phyloP scores from a whole-genome alignment of 805 yeast genomes.

The Lachancea thermotolerans region DNA sequence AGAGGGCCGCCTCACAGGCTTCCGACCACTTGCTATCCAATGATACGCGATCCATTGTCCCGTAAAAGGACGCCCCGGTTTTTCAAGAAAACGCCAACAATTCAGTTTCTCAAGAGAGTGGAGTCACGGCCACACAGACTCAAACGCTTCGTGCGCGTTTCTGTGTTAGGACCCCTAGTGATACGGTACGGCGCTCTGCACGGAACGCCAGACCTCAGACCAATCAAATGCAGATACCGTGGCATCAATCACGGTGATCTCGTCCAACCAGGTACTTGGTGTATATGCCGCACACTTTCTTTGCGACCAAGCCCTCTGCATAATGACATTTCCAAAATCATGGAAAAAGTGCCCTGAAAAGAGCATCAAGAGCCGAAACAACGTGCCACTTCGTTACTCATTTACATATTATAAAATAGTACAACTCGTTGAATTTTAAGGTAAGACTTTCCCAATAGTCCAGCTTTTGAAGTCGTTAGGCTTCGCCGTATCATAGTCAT shows the following conservation, averaged over 20 bases:
- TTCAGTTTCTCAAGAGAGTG: conserved; percentile 3
- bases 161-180: background rate
- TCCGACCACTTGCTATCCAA: background rate
- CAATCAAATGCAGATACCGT: conserved; percentile 16
- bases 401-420: background rate
- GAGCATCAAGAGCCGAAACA: background rate
- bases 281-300: conserved; percentile 14
- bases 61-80: background rate
- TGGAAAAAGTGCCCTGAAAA: background rate
- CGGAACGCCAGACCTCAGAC: conserved; percentile 17
- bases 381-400: background rate
- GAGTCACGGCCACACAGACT: conserved; percentile 4
- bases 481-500: conserved; percentile 9
- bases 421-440: conserved; percentile 3
- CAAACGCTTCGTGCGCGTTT: background rate
- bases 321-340: conserved; percentile 5
- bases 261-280: conserved; percentile 12
- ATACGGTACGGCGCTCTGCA: conserved; percentile 18
- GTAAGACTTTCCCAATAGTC: conserved; percentile 17
- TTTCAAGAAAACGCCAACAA: conserved; percentile 5
- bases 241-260: conserved; percentile 16
- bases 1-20: no score
- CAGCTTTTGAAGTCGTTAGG: conserved; percentile 26
- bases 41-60: background rate
- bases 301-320: conserved; percentile 18